These are phyloP conservation scores for Lathyrus aphaca DNA, from an alignment of 306 rosid species.

Conservation along the genomic window DNA sequence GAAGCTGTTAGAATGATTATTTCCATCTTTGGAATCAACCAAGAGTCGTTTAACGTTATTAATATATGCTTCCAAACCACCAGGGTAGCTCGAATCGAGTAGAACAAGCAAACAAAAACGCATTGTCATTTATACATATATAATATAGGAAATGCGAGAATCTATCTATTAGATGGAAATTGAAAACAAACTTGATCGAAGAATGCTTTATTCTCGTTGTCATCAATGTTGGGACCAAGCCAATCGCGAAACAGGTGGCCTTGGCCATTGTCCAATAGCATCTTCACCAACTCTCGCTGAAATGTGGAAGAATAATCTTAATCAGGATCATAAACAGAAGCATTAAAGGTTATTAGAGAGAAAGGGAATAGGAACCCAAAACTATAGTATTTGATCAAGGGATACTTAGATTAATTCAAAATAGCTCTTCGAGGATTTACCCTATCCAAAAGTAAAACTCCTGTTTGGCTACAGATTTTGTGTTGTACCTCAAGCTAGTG, in stretches of 20 bases:
- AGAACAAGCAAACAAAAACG: no score
- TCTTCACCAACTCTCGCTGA: constrained; percentile 70
- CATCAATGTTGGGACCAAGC: constrained; percentile 77
- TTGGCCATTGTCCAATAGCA: constrained; percentile 65
- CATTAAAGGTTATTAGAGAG: neutral
- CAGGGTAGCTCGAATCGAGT: no score
- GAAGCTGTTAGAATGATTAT: no score
- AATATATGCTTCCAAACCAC: no score
- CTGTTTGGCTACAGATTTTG: neutral
- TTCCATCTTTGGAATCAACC: no score
- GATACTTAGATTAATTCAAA: neutral
- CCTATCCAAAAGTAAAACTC: neutral
- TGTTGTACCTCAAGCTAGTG: constrained; percentile 33
- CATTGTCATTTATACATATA: no score
- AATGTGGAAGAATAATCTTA: neutral
- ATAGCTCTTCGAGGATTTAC: neutral
- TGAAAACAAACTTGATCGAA: no score
- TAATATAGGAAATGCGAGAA: no score
- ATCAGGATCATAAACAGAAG: constrained; percentile 1
- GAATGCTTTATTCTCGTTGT: constrained; percentile 65
- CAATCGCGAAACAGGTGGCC: constrained; percentile 74
- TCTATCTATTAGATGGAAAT: neutral
- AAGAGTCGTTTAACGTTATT: no score
- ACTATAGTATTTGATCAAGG: no score
- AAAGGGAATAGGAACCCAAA: constrained; percentile 42